Evolutionary conservation across 2,329 filamentous ascomycete genomes (phyloP), one percentile per base, ranked within the genome.

Genomic region (Elsinoe ampelina): DNA sequence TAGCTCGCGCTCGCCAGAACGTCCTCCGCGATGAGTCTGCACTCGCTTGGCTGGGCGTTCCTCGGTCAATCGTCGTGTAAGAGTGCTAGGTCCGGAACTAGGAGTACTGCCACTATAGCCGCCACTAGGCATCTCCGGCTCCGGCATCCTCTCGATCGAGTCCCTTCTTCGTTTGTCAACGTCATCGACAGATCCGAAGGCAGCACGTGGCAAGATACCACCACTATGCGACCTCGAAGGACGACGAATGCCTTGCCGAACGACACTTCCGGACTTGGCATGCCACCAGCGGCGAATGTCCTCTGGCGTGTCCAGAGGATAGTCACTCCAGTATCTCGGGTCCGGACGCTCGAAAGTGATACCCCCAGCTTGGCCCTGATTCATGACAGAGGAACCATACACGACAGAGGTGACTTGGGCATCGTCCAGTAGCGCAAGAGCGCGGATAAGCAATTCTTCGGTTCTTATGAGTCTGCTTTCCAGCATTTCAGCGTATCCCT

Each of bases 381-480:
- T 26, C 22, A 55, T 34, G 17, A 32, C 36, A 13, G 32, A 52
- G 1, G 45, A 36, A 5, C 20, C 35, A 15, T 54, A 26, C 8
- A 54, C 32, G 11, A 54, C 50, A 17, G 22, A 35, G 12, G 32
- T 41, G 12, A 55, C 34, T n/a, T 55, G 36, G 2, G 26, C 36
- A n/a, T 55, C 36, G 13, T 35, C 39, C 5, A 55, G 38, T 8
- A 55, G 52, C 13, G 20, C 35, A 13, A 55, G 38, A 17, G 52
- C 38, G 11, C 39, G 36, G n/a, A 55, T 22, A 13, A 55, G 52
- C 7, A 55, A 22, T n/a, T 55, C 52, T 32, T 55, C 52, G 10
- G 52, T 55, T n/a, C 52, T 35, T 12, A 55, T 55, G 15, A 55
- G 30, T 20, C 52, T 35, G 26, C 52, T 35, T 19, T 55, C 52